Conservation (phyloP, 192 early-diverging fungal genomes). For the Mortierella antarctica region DNA sequence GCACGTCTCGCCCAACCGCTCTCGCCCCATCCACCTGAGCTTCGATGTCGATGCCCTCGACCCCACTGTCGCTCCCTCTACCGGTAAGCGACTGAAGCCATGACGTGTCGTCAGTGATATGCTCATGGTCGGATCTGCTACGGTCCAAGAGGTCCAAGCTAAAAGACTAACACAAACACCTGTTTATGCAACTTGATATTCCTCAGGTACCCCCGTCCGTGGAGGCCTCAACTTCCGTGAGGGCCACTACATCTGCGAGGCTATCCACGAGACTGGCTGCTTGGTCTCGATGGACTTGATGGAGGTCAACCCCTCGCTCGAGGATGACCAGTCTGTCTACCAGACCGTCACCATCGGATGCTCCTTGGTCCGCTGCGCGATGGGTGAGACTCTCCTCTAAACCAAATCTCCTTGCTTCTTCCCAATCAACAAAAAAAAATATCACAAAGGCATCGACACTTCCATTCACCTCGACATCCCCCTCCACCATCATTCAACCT, state of each 20-base stretch:
- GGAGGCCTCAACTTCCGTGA: constrained; percentile 96
- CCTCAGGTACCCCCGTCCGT: constrained; percentile 90
- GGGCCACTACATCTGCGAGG: constrained; percentile 97
- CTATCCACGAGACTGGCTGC: constrained; percentile 85
- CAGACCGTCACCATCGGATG: constrained; percentile 93
- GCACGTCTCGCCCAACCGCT: constrained; percentile 79
- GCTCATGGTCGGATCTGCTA: neutral
- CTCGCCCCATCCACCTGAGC: constrained; percentile 85
- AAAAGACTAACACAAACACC: neutral
- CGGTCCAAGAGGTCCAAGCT: neutral
- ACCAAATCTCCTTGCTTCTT: constrained; percentile 22
- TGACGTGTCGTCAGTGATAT: neutral
- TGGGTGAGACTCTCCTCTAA: constrained; percentile 82
- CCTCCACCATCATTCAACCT: neutral
- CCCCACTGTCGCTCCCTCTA: constrained; percentile 92
- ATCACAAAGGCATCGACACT: constrained; percentile 11
- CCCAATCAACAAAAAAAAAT: constrained; percentile 5
- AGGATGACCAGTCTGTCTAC: constrained; percentile 76
- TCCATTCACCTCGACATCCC: neutral
- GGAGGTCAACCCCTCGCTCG: constrained; percentile 93
- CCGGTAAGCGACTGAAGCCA: constrained; percentile 48
- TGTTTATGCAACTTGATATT: neutral
- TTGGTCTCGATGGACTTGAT: constrained; percentile 93
- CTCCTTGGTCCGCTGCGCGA: constrained; percentile 84
- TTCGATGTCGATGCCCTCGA: constrained; percentile 98